Evolutionary conservation across 2,329 filamentous ascomycete species (phyloP).

Genomic region (Neonectria ditissima): DNA sequence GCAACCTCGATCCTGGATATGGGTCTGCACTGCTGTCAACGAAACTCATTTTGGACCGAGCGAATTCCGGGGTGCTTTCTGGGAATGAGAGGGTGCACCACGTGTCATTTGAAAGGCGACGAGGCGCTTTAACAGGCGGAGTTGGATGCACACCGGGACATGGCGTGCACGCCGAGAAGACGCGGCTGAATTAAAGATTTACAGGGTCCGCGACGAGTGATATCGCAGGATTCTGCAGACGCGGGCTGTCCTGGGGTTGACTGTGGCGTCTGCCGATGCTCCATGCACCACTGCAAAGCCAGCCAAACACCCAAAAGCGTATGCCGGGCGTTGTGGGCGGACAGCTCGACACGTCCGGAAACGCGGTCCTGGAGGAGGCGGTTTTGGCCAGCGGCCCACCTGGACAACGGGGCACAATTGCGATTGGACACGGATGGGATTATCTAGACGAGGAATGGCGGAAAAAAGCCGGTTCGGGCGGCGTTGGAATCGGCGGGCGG

Average conservation of each 20-base stretch:
- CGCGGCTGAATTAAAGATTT: slow-evolving; percentile 7
- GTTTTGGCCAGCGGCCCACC: slow-evolving; percentile 29
- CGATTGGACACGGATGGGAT: slow-evolving; percentile 4
- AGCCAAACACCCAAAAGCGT: slow-evolving; percentile 1
- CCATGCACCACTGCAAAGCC: not conserved
- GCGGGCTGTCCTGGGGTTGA: not conserved
- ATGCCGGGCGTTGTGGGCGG: slow-evolving; percentile 18
- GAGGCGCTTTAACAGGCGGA: not conserved
- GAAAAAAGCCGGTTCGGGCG: not conserved
- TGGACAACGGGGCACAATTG: slow-evolving; percentile 22
- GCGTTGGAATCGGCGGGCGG: slow-evolving; percentile 51
- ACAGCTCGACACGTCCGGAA: slow-evolving; percentile 19
- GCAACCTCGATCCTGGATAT: slow-evolving; percentile 31
- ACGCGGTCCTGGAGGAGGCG: slow-evolving; percentile 34
- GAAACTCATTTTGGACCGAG: slow-evolving; percentile 3
- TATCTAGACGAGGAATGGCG: slow-evolving; percentile 21
- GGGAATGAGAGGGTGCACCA: not conserved
- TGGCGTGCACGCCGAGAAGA: slow-evolving; percentile 28
- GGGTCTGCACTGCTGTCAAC: slow-evolving; percentile 1
- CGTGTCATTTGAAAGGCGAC: not conserved
- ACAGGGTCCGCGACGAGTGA: slow-evolving; percentile 19
- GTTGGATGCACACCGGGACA: slow-evolving; percentile 4
- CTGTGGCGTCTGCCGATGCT: not conserved
- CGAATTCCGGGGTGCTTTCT: not conserved
- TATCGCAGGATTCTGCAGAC: slow-evolving; percentile 27